These are phyloP conservation scores for Aspergillus neotritici DNA, from an alignment of 2,329 filamentous ascomycete genomes.

Conservation along the genomic window DNA sequence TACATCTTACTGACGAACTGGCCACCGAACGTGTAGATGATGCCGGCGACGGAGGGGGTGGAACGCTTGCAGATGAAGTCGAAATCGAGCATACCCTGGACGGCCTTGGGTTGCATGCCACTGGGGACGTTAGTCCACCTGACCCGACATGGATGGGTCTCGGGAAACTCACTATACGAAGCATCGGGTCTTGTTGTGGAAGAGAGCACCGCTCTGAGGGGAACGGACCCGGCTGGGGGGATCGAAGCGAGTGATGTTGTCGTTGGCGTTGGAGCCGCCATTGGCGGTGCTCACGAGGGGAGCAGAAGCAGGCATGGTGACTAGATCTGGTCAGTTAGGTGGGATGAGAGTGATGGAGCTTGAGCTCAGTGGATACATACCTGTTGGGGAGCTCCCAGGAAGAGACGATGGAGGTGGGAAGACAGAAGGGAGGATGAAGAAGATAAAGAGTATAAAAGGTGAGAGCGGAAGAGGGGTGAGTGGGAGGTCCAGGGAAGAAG, in stretches of 20 bases:
- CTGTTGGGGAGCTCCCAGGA: neutral
- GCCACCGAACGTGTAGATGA: slow-evolving; percentile 99
- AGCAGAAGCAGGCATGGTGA: slow-evolving; percentile 53
- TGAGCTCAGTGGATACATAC: neutral
- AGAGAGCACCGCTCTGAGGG: slow-evolving; percentile 84
- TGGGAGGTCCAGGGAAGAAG: slow-evolving; percentile 3
- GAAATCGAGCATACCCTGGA: slow-evolving; percentile 95
- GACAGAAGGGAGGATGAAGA: neutral
- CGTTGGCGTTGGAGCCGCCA: slow-evolving; percentile 68
- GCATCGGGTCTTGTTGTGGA: slow-evolving; percentile 99
- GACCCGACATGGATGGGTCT: neutral
- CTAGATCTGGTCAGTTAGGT: slow-evolving; percentile 13
- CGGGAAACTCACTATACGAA: slow-evolving; percentile 74
- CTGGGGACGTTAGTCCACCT: slow-evolving; percentile 33
- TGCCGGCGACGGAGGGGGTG: slow-evolving; percentile 93
- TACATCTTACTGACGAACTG: slow-evolving; percentile 99
- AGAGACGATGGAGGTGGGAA: neutral
- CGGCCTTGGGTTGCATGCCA: slow-evolving; percentile 91
- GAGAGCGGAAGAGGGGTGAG: no score
- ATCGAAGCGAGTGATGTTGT: slow-evolving; percentile 96
- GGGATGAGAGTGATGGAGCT: neutral
- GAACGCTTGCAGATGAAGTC: slow-evolving; percentile 99
- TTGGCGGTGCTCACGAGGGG: slow-evolving; percentile 46
- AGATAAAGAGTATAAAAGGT: neutral
- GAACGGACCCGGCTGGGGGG: slow-evolving; percentile 88